Base-by-base conservation (phyloP, 2,329 filamentous ascomycete species). In the Nemania sp. region DNA sequence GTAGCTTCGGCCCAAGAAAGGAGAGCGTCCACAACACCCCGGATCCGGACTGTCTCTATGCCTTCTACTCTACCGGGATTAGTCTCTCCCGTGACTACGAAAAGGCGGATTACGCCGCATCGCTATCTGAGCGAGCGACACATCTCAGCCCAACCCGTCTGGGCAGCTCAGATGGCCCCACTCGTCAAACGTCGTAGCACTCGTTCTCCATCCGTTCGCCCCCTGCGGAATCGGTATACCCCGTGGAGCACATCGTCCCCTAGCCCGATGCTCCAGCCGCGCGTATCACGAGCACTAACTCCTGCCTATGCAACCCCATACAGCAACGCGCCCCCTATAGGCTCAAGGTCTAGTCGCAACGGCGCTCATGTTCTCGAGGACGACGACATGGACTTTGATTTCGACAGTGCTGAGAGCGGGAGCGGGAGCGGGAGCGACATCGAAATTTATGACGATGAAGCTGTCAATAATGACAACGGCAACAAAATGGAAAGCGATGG, bases 241-340 rank as follows among this genome's bases (percentile, higher is more conserved):
- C 82, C 83, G 0, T 80, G 77, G 74, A 84, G 79, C 52, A 68
- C 66, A 20, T 72, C 72, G 24, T 81, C 71, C 50, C 77, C 72
- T 42, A 81, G 72, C 63, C 73, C 76, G 4, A 68, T 72, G 56
- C 72, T 71, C 3, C 64, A 71, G 26, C 66, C 65, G 3, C 52
- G 70, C 4, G 66, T 66, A 5, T 52, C 68, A 49, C 70, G 77
- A 26, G 70, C 69, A 12, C 76, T 75, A 11, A 83, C 80, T 0
- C 87, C 86, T 0, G 84, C 84, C 60, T 91, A 91, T 64, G 86
- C 87, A 2, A 92, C 89, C 0, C 89, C 89, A 0, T 79, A 86
- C 66, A 91, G 87, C 64, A 86, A 84, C 56, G 81, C 77, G 3
- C 77, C 82, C 1, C 68, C 72, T 7, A 68, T 75, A 11, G 77